Base-by-base conservation (phyloP, 2,329 filamentous ascomycete species). In the Dactylella cylindrospora region DNA sequence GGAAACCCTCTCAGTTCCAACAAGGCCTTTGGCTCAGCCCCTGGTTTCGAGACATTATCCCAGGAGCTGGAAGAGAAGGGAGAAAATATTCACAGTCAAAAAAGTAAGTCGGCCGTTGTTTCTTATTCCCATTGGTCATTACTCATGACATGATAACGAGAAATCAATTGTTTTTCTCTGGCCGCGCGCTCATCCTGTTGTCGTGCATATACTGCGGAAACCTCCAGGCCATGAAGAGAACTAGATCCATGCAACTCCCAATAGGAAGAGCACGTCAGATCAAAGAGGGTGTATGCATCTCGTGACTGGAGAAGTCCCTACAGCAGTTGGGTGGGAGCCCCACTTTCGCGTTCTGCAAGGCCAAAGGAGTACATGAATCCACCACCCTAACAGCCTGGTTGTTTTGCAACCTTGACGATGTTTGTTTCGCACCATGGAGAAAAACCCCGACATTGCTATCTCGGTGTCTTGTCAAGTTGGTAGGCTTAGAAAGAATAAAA, bases 1-100 rank as follows among this genome's bases (percentile, higher is more conserved):
- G 32, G 52, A 50, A 57, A 49, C 29, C n/a, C 9, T 44, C 33
- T 23, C 20, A 28, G 52, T 39, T 44, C 15, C 31, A 41, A 29
- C 52, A 49, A 44, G 52, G 52, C 44, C 47, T 28, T 22, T 40
- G 40, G 31, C 36, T 53, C 29, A 43, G 44, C 52, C 52, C 44
- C 52, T 36, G 43, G 49, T 54, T 62, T 62, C 38, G 57, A 62
- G 51, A 51, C 36, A 44, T 49, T 36, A n/a, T n/a, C 26, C 17
- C 31, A 46, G 38, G 29, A 36, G 28, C 26, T 29, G 43, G 29
- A 43, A 43, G 43, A 41, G 20, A 41, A 12, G 32, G 15, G 33
- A 20, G 25, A 51, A 47, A 38, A 35, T 17, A 33, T 44, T 13
- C 13, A 32, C 17, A n/a, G n/a, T n/a, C n/a, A n/a, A n/a, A n/a